Conservation (phyloP, 2,329 filamentous ascomycete species). For the Colletotrichum theobromicola region DNA sequence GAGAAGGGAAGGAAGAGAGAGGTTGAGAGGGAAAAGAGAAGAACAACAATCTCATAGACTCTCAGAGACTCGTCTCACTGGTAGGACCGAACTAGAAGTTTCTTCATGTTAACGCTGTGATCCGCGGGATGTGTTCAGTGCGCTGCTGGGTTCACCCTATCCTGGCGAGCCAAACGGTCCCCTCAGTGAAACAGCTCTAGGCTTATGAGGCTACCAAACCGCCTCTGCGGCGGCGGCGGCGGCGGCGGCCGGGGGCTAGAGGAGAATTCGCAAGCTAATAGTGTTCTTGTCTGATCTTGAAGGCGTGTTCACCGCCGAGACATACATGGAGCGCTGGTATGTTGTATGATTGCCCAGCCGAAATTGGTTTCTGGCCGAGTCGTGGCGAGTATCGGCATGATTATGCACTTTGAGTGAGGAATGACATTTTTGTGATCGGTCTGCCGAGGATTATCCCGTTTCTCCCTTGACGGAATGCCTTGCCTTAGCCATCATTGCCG, state of each 20-base stretch:
- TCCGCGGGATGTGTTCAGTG: not conserved
- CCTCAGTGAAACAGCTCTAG: not conserved
- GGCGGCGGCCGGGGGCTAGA: not conserved
- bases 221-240: not conserved
- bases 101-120: not conserved
- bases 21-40: too few species aligned
- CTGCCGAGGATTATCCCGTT: not conserved
- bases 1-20: too few species aligned
- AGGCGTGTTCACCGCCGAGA: not conserved
- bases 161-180: not conserved
- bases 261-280: not conserved
- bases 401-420: not conserved
- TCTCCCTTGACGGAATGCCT: not conserved
- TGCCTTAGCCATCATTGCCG: not conserved
- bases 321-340: not conserved
- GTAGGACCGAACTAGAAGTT: not conserved
- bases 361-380: not conserved
- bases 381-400: not conserved
- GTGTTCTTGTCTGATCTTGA: not conserved
- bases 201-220: not conserved
- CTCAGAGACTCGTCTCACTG: not conserved
- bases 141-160: not conserved
- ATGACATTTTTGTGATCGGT: not conserved
- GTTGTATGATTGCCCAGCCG: not conserved
- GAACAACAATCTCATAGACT: not conserved